Percentiles rank a stretch among this genome's conserved stretches.
phyloP scores from a whole-genome alignment of 2,329 filamentous ascomycete genomes.

The Calonectria pseudoturangicola region DNA sequence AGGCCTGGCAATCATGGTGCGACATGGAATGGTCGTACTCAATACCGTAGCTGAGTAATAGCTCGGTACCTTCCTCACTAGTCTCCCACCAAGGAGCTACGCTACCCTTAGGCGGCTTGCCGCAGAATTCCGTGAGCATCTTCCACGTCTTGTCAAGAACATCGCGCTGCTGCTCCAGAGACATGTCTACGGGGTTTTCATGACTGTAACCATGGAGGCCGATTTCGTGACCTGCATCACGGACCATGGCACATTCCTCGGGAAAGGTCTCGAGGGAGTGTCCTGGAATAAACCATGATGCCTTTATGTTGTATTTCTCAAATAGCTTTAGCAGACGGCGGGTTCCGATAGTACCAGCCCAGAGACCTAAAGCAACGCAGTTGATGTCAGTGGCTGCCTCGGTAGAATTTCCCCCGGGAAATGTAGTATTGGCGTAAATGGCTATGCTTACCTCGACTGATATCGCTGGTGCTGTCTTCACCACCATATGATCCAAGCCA shows the following conservation, averaged over 20 bases:
- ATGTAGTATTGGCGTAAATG: constrained; percentile 61
- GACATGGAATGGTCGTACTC: constrained; percentile 81
- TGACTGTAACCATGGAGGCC: constrained; percentile 83
- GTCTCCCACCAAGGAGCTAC: constrained; percentile 87
- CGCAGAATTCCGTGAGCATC: constrained; percentile 80
- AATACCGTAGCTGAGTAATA: constrained; percentile 79
- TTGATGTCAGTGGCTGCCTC: not conserved
- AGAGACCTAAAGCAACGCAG: constrained; percentile 32
- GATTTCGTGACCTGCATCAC: constrained; percentile 69
- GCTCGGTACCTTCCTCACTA: constrained; percentile 78
- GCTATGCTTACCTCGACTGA: constrained; percentile 76
- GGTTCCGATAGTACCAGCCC: constrained; percentile 80
- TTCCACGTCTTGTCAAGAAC: constrained; percentile 85
- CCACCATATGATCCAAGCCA: constrained; percentile 86
- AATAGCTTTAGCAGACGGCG: constrained; percentile 81
- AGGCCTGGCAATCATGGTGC: constrained; percentile 74
- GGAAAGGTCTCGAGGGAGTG: constrained; percentile 70
- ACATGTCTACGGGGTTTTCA: constrained; percentile 84
- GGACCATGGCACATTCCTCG: constrained; percentile 65
- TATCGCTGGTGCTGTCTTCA: constrained; percentile 83
- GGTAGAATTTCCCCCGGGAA: constrained; percentile 49
- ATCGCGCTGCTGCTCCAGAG: constrained; percentile 83
- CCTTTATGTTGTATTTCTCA: constrained; percentile 82
- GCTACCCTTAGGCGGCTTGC: constrained; percentile 80
- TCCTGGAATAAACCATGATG: constrained; percentile 72